Conservation (phyloP, 2,329 filamentous ascomycete genomes). For the Phyllosticta citriasiana region DNA sequence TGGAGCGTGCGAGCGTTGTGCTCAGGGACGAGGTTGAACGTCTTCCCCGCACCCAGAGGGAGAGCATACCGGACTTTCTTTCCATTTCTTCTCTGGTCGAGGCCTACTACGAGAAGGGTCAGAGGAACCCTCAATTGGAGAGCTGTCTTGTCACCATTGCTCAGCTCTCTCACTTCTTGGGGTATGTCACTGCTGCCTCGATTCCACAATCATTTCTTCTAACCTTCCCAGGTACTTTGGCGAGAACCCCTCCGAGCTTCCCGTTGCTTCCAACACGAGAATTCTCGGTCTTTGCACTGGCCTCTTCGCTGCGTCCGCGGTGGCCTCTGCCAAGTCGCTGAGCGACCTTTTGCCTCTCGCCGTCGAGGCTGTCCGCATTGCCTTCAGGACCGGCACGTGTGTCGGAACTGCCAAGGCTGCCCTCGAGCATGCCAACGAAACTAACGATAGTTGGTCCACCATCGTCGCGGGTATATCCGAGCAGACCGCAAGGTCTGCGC, state of each 20-base stretch:
- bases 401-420: conserved; percentile 34
- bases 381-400: conserved; percentile 51
- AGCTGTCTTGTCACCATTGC: conserved; percentile 54
- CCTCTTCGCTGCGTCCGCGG: conserved; percentile 57
- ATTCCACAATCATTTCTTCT: conserved; percentile 14
- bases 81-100: conserved; percentile 56
- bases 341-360: conserved; percentile 52
- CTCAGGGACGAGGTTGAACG: conserved; percentile 51
- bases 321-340: conserved; percentile 53
- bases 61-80: conserved; percentile 51
- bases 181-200: conserved; percentile 39
- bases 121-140: conserved; percentile 54
- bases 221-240: conserved; percentile 32
- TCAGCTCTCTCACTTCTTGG: conserved; percentile 60
- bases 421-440: conserved; percentile 43
- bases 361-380: conserved; percentile 54
- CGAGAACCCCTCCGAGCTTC: conserved; percentile 45
- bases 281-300: conserved; percentile 60
- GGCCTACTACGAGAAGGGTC: conserved; percentile 47
- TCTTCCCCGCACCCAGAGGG: conserved; percentile 47
- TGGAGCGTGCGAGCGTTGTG: conserved; percentile 48
- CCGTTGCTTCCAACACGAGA: conserved; percentile 38
- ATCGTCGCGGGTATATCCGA: conserved; percentile 51
- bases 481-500: conserved; percentile 38
- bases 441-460: conserved; percentile 56